Evolutionary conservation across 805 yeast species (phyloP).

Genomic region (Candida taoyuanica): DNA sequence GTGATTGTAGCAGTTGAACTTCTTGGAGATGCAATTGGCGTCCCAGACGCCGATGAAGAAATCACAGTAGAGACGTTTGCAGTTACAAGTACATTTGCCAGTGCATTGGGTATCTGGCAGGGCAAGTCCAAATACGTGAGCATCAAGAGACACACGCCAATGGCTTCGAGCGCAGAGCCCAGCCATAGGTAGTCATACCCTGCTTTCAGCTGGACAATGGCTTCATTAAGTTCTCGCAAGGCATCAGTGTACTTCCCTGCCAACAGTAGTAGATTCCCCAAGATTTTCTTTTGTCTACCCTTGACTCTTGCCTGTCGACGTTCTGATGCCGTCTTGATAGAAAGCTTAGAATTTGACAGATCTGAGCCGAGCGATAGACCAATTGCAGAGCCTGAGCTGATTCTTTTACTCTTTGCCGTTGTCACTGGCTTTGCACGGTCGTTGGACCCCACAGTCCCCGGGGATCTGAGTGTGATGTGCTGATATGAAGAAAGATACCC

Average conservation of each 20-base stretch:
- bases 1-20: constrained; percentile 32
- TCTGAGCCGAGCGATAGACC: constrained; percentile 21
- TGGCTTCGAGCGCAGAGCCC: constrained; percentile 80
- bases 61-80: constrained; percentile 18
- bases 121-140: constrained; percentile 53
- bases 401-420: constrained; percentile 36
- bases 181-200: constrained; percentile 82
- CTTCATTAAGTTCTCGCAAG: constrained; percentile 66
- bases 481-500: constrained; percentile 67
- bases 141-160: constrained; percentile 61
- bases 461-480: constrained; percentile 79
- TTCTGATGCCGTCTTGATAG: constrained; percentile 31
- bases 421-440: constrained; percentile 36
- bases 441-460: constrained; percentile 57
- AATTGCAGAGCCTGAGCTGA: constrained; percentile 27
- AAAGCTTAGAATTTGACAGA: constrained; percentile 33
- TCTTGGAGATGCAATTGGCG: constrained; percentile 44
- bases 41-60: constrained; percentile 15
- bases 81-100: constrained; percentile 31
- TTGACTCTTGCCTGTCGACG: constrained; percentile 43
- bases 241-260: constrained; percentile 80
- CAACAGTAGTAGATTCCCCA: constrained; percentile 71
- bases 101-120: constrained; percentile 35
- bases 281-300: constrained; percentile 71
- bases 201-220: constrained; percentile 52